A percentile compares a stretch with the other conserved stretches of the same genome.
Conservation (phyloP, 2,329 filamentous ascomycete genomes). For the Chlorencoelia australis region DNA sequence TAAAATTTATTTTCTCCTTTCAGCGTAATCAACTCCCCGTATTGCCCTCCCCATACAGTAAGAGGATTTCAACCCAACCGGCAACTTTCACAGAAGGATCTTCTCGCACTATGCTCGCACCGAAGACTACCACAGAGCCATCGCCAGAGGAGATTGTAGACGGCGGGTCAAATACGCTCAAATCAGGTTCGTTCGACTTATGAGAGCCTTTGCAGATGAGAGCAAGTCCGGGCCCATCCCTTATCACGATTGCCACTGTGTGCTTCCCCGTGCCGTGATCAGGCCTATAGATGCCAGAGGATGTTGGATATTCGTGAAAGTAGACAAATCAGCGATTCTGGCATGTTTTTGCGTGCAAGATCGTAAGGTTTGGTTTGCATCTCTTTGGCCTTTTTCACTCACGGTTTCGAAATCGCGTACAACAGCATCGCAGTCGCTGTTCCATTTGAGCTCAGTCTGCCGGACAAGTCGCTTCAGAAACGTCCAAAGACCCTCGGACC, state of each 20-base stretch:
- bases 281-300: conserved; percentile 3
- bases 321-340: conserved; percentile 6
- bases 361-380: conserved; percentile 2
- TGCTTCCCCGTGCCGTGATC: conserved; percentile 2
- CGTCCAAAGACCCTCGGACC: background rate
- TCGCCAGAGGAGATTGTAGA: conserved; percentile 1
- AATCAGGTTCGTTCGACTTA: conserved; percentile 7
- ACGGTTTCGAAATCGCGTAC: conserved; percentile 4
- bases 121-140: conserved; percentile 4
- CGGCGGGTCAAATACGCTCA: conserved; percentile 1
- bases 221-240: conserved; percentile 6
- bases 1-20: background rate
- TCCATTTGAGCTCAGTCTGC: conserved; percentile 4
- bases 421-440: conserved; percentile 2
- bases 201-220: conserved; percentile 5
- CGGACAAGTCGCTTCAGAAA: background rate
- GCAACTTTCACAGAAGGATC: background rate
- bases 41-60: background rate
- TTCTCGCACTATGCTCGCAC: conserved; percentile 1
- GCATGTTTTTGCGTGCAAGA: conserved; percentile 2
- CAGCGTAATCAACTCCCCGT: background rate
- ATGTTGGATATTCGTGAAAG: conserved; percentile 4
- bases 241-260: conserved; percentile 5
- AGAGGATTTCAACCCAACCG: background rate
- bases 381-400: conserved; percentile 1